Percentiles rank a stretch among this genome's conserved stretches.
Conservation (phyloP, 2,329 filamentous ascomycete genomes). For the Cordyceps javanica region DNA sequence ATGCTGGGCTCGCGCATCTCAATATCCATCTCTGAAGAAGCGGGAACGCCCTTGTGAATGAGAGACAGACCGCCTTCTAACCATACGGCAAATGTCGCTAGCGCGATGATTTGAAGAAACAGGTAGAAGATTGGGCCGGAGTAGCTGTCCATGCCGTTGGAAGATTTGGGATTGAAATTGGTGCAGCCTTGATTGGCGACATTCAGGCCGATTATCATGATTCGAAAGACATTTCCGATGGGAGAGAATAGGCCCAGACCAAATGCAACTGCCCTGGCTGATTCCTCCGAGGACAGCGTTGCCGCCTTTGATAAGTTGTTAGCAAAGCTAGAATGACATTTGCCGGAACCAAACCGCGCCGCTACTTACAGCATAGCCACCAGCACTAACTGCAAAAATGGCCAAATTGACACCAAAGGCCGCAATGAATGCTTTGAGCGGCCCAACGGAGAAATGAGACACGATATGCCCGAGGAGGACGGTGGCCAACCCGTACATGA, state of each 20-base stretch:
- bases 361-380: not conserved
- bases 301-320: not conserved
- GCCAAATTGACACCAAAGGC: slow-evolving; percentile 59
- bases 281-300: slow-evolving; percentile 5
- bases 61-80: slow-evolving; percentile 57
- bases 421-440: slow-evolving; percentile 65
- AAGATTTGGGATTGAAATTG: slow-evolving; percentile 57
- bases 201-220: slow-evolving; percentile 69
- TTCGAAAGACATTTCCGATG: slow-evolving; percentile 50
- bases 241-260: slow-evolving; percentile 18
- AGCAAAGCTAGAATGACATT: not conserved
- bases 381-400: slow-evolving; percentile 39
- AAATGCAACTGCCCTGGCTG: slow-evolving; percentile 15
- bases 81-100: slow-evolving; percentile 67
- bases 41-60: not conserved
- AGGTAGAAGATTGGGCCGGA: slow-evolving; percentile 79
- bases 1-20: slow-evolving; percentile 3
- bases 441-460: slow-evolving; percentile 54
- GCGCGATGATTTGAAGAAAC: slow-evolving; percentile 60
- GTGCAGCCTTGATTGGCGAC: slow-evolving; percentile 70
- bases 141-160: slow-evolving; percentile 60
- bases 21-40: not conserved
- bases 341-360: too few species aligned
- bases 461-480: slow-evolving; percentile 64
- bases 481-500: slow-evolving; percentile 70